Evolutionary conservation across 176 grass and related monocot species (phyloP), one percentile per base, ranked within the genome.

Genomic region (Lolium perenne): DNA sequence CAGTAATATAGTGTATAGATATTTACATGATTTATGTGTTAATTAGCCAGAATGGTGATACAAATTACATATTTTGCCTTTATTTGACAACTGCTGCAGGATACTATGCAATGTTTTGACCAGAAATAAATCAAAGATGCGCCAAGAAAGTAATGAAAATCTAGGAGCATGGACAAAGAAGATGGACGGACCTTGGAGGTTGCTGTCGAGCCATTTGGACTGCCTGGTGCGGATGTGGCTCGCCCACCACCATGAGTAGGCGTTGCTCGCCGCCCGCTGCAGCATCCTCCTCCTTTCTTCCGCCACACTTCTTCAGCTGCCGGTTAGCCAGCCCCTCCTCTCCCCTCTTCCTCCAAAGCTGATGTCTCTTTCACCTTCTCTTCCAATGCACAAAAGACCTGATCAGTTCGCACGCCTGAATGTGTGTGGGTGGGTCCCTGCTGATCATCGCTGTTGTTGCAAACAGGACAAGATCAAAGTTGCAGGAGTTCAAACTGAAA

Each of bases 151-250:
- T 7, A 74, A 4, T 10, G 40, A 4, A n/a, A 4, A 66, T 46
- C 48, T 68, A 51, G 8, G 1, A 26, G 43, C 41, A 25, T 25
- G 5, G 43, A 3, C 3, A 8, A 80, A 67, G 76, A 74, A 80
- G 26, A 5, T 0, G 58, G 25, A 43, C 74, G 3, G 51, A 97
- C 95, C 95, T 88, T 90, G 90, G 29, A 95, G 93, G 48, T 92
- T 91, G 89, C 29, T 78, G 85, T 97, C 93, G 8, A 97, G 95
- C 95, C 95, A 97, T 97, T 95, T 97, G 77, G 93, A 97, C 71
- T 97, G 95, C 80, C 90, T 97, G 73, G 93, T 93, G 60, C 95
- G 86, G 82, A 93, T 87, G 85, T 97, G 95, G 83, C 93, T 97
- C 38, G 93, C 93, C 95, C 93, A 97, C 93, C 89, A 97, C 93